Evolutionary conservation across 225 moss, liverwort and hornwort species (phyloP), one percentile per base, ranked within the genome.

Genomic region (Polytrichum commune): DNA sequence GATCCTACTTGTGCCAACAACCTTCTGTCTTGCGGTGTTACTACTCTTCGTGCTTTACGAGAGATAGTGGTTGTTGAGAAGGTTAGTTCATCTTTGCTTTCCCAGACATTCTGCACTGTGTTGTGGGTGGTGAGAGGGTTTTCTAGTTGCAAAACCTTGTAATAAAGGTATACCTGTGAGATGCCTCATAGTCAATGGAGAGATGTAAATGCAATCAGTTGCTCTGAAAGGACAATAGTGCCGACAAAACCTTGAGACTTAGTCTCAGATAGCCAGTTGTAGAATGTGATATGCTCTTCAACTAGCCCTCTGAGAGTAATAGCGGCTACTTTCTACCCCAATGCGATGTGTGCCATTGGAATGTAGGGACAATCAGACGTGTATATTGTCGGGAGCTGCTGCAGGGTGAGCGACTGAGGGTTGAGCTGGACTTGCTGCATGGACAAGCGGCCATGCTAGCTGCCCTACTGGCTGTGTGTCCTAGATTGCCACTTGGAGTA

Each of bases 381-480:
- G 85, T 84, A 88, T 90, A 88, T 88, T 92, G 92, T 90, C 88
- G 92, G 90, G 92, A 90, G 92, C 92, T 92, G 88, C 90, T 92
- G 92, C 92, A 92, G 91, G 98, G 98, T 84, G 98, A 95, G 75
- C 93, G 95, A 68, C 87, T 99, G 83, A 90, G 86, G 89, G 83
- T 93, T 81, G 98, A 95, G 80, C 86, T 99, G 95, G 98, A 99
- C 85, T 91, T 91, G 66, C 78, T 99, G 73, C 93, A 95, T 79
- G 98, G 98, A 78, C 98, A 99, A 85, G 95, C 95, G 69, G 93
- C 93, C 70, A 95, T 99, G 95, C 83, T 99, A 76, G 93, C 93
- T 85, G 93, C 98, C 64, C 82, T 99, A 74, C 88, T 99, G 60
- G 89, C 91, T 69, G 93, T 91, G 22, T 90, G 92, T 78, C 93